These are phyloP conservation scores for Solanum arcanum DNA, from an alignment of 257 asterid species.

Conservation along the genomic window DNA sequence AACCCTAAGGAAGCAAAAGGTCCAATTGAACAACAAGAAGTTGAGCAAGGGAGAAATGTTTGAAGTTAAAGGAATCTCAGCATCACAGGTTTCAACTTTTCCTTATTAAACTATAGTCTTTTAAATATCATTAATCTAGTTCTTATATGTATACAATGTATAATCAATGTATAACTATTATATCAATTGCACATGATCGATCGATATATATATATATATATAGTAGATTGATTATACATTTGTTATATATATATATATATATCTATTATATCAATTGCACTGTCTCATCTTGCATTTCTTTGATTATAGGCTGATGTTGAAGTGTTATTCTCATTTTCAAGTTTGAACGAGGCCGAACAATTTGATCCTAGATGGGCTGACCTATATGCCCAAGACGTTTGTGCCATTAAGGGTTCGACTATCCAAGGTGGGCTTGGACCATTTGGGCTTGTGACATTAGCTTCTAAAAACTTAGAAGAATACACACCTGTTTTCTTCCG, in stretches of 20 bases:
- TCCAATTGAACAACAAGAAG: background rate
- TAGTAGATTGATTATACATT: background rate
- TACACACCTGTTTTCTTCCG: conserved; percentile 60
- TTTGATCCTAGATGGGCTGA: conserved; percentile 50
- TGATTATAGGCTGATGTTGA: conserved; percentile 41
- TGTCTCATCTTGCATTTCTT: background rate
- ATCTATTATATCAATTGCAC: too few relatives aligned
- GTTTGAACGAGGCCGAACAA: conserved; percentile 45
- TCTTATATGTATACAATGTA: background rate
- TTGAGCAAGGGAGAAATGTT: conserved; percentile 14
- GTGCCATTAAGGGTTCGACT: conserved; percentile 29
- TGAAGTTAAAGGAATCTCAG: conserved; percentile 29
- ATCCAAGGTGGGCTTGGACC: conserved; percentile 72
- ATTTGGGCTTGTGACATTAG: conserved; percentile 55
- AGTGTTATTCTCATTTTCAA: conserved; percentile 42
- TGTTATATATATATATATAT: background rate
- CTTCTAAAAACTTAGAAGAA: conserved; percentile 48
- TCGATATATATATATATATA: background rate
- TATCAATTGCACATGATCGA: background rate
- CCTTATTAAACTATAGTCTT: background rate
- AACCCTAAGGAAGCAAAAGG: conserved; percentile 17
- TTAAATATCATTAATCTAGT: background rate
- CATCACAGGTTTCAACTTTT: conserved; percentile 21
- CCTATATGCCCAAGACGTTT: conserved; percentile 40
- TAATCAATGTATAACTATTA: background rate